Conservation (phyloP, 345 rosid genomes). For the Cardamine occulta region DNA sequence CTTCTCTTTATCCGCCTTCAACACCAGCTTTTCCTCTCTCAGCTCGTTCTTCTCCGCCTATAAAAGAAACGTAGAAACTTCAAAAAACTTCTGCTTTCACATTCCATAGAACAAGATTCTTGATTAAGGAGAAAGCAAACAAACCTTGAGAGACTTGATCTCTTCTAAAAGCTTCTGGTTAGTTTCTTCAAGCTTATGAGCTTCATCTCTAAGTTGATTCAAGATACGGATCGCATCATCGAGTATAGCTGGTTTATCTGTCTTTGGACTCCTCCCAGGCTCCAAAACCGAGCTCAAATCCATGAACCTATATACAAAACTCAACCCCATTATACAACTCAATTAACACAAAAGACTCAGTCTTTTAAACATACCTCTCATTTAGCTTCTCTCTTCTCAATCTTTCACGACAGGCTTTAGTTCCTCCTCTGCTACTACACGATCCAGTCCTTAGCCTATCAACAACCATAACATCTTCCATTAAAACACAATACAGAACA, state of each 20-base stretch:
- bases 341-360: not conserved
- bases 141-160: slow-evolving; percentile 82
- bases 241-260: slow-evolving; percentile 84
- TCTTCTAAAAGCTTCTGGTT: slow-evolving; percentile 78
- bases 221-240: slow-evolving; percentile 82
- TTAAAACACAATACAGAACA: slow-evolving; percentile 12
- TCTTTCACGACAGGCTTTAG: slow-evolving; percentile 87
- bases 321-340: slow-evolving; percentile 9
- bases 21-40: slow-evolving; percentile 76
- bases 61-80: not conserved
- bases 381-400: slow-evolving; percentile 85
- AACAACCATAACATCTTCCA: not conserved
- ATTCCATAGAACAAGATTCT: slow-evolving; percentile 1
- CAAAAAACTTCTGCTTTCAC: not conserved
- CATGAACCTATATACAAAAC: slow-evolving; percentile 58
- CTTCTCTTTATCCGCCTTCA: slow-evolving; percentile 82
- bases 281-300: slow-evolving; percentile 82
- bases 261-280: slow-evolving; percentile 77
- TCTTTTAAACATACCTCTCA: slow-evolving; percentile 57
- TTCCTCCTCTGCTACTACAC: slow-evolving; percentile 35
- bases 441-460: slow-evolving; percentile 41
- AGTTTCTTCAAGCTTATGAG: slow-evolving; percentile 77
- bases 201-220: slow-evolving; percentile 76
- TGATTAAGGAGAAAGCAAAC: not conserved
- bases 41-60: slow-evolving; percentile 91